Percentiles rank a stretch among this genome's conserved stretches.
phyloP scores from a whole-genome alignment of 768 basidiomycete genomes.

The Mycena pura region DNA sequence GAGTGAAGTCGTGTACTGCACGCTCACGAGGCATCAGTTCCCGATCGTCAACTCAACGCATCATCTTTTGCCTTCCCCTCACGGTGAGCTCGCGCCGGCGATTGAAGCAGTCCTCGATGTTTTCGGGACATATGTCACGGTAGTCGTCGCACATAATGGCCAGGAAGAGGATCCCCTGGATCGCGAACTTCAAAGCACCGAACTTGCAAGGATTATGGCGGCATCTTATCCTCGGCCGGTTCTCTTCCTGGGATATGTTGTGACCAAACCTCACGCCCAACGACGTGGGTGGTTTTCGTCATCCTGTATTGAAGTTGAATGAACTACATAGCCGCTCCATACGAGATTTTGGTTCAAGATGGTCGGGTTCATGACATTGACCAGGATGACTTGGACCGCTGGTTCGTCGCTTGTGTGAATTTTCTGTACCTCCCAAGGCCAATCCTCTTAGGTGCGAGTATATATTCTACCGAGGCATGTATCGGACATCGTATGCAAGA shows the following conservation, averaged over 20 bases:
- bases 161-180: conserved; percentile 94
- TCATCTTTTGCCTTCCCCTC: conserved; percentile 85
- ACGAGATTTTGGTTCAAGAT: conserved; percentile 77
- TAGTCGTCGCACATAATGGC: conserved; percentile 91
- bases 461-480: conserved; percentile 82
- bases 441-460: conserved; percentile 78
- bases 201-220: conserved; percentile 81
- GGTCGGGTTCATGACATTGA: conserved; percentile 85
- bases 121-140: conserved; percentile 77
- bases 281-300: conserved; percentile 55
- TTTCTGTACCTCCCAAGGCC: neutral
- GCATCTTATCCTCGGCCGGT: conserved; percentile 73
- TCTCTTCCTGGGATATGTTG: conserved; percentile 84
- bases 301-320: neutral
- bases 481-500: conserved; percentile 83
- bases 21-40: conserved; percentile 55
- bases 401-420: conserved; percentile 47
- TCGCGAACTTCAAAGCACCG: conserved; percentile 82
- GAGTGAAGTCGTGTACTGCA: neutral
- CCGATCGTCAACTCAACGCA: conserved; percentile 88
- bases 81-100: conserved; percentile 87
- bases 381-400: conserved; percentile 70
- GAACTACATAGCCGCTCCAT: conserved; percentile 65
- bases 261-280: conserved; percentile 67
- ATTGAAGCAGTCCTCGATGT: conserved; percentile 87